Conservation (phyloP, 306 rosid genomes). For the Glycine latifolia region DNA sequence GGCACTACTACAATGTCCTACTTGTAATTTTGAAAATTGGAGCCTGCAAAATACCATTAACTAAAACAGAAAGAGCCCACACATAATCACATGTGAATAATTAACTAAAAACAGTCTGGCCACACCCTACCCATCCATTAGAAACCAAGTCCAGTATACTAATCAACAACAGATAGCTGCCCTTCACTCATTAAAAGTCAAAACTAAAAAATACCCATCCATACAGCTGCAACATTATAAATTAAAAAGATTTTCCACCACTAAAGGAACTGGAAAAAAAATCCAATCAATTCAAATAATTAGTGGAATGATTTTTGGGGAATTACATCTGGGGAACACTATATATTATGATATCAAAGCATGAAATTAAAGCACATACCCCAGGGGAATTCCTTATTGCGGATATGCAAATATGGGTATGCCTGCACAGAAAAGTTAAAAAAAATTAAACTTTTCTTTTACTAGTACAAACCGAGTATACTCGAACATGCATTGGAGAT, state of each 20-base stretch:
- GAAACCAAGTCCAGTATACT: constrained; percentile 17
- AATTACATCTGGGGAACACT: constrained; percentile 6
- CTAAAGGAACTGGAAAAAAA: neutral
- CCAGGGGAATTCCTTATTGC: constrained; percentile 99
- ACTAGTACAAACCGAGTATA: neutral
- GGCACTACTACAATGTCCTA: neutral
- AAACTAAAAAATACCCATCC: constrained; percentile 12
- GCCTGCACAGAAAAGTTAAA: constrained; percentile 42
- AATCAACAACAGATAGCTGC: neutral
- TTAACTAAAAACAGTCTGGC: neutral
- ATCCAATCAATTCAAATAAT: constrained; percentile 15
- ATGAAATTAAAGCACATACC: constrained; percentile 63
- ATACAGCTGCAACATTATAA: constrained; percentile 5
- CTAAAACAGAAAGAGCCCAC: neutral
- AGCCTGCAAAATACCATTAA: neutral
- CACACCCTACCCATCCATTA: constrained; percentile 9
- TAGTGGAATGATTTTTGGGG: neutral
- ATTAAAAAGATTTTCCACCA: constrained; percentile 1
- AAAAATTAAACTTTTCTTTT: neutral
- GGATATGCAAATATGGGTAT: constrained; percentile 71
- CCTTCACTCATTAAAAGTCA: neutral
- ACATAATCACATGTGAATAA: constrained; percentile 13
- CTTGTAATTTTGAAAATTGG: constrained; percentile 12
- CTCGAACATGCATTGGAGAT: neutral
- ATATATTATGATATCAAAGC: constrained; percentile 22